Evolutionary conservation across 768 basidiomycete genomes (phyloP), one percentile per base, ranked within the genome.

Genomic region (Phylloporus rhodoxanthus): DNA sequence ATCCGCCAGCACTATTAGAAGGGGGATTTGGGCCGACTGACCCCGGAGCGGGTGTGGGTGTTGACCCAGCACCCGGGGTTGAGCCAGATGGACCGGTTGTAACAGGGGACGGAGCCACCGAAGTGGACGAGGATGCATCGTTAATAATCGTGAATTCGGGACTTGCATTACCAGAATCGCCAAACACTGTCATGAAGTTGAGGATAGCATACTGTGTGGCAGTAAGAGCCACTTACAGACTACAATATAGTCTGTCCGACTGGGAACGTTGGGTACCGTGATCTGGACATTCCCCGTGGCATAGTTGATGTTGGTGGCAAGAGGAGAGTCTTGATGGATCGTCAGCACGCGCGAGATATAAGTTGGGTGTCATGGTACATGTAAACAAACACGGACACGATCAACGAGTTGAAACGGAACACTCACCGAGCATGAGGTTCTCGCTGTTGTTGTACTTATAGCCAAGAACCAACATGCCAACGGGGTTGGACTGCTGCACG

Each of bases 91-190:
- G 11, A 28, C 8, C 8, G 4, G 58, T 28, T 8, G 52, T 25
- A 6, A 8, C 5, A 40, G 59, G 36, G 19, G 47, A 29, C 5
- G 63, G 37, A 8, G 55, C 11, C 41, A 19, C 28, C 23, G 59
- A 34, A 17, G 58, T 41, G 8, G 64, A 68, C 37, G 74, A 75
- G 49, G 76, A 71, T 23, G 68, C 63, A 56, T 90, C 90, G 32
- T 95, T 77, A 55, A 78, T 66, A 36, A 72, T 72, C 49, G 70
- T 71, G 33, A 72, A 74, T 42, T 64, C 20, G 14, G 69, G 72
- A 43, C 70, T 72, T 8, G 70, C 64, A 33, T 72, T 72, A 34
- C 71, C 71, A 37, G 73, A 74, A 50, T 72, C 72, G 8, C 71
- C 71, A 6, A 72, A 66, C 40, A 72, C 70, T 70, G 39, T 8